Percentiles rank a stretch among this genome's conserved stretches.
These are phyloP conservation scores for Phaeosphaeriaceae sp. DNA, from an alignment of 2,329 filamentous ascomycete species.

Conservation along the genomic window DNA sequence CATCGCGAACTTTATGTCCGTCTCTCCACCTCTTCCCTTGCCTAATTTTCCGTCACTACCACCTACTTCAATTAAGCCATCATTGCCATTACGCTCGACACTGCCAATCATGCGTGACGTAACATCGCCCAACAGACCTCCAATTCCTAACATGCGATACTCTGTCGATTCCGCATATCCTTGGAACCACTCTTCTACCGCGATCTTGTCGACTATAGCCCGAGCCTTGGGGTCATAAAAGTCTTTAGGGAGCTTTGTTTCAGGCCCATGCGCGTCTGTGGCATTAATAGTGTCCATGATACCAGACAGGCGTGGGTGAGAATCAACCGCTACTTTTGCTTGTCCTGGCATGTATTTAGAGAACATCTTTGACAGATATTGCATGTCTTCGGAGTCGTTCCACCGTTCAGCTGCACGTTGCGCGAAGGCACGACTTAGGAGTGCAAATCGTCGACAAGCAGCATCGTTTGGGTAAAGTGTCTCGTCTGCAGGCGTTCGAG, in stretches of 20 bases:
- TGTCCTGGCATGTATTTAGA: conserved; percentile 85
- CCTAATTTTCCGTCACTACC: conserved; percentile 42
- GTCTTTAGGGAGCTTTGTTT: conserved; percentile 78
- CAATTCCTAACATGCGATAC: conserved; percentile 90
- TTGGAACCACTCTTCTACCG: conserved; percentile 90
- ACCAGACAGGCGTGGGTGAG: conserved; percentile 82
- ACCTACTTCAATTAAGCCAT: conserved; percentile 52
- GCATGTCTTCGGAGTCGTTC: conserved; percentile 76
- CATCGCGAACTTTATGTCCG: conserved; percentile 74
- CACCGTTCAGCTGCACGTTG: conserved; percentile 56
- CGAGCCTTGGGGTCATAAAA: conserved; percentile 84
- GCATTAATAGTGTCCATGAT: conserved; percentile 95
- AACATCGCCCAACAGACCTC: conserved; percentile 82
- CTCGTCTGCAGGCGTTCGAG: conserved; percentile 56
- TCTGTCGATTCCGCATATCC: conserved; percentile 86
- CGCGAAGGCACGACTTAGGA: conserved; percentile 57
- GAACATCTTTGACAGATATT: conserved; percentile 78
- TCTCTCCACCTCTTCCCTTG: conserved; percentile 57
- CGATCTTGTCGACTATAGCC: conserved; percentile 74
- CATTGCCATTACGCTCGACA: conserved; percentile 44
- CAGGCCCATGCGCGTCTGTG: conserved; percentile 82
- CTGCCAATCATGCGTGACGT: conserved; percentile 60
- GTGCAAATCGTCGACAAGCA: conserved; percentile 57
- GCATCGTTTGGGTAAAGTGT: conserved; percentile 61
- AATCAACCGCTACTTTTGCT: conserved; percentile 78